Evolutionary conservation across 306 rosid species (phyloP).

Genomic region (Spatholobus suberectus): DNA sequence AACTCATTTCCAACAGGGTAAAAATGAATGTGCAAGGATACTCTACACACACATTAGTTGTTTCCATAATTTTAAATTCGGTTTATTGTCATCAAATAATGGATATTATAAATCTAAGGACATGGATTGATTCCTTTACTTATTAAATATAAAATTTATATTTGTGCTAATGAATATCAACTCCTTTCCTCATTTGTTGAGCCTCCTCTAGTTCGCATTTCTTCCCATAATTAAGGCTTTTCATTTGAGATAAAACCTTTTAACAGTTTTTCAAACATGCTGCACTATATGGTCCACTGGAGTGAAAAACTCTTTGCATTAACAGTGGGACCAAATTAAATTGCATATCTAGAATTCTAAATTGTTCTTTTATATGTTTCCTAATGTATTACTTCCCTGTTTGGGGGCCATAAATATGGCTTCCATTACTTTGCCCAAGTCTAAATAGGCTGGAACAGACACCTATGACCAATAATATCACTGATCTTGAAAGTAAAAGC

Average conservation of each 20-base stretch:
- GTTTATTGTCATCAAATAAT: neutral
- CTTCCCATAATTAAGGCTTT: neutral
- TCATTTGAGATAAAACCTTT: constrained; percentile 4
- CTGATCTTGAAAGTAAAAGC: neutral
- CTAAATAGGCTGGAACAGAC: neutral
- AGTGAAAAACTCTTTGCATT: neutral
- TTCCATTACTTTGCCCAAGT: neutral
- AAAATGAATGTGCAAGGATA: neutral
- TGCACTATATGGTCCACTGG: neutral
- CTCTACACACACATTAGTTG: neutral
- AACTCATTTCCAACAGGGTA: neutral
- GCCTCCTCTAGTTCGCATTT: neutral
- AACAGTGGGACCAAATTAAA: neutral
- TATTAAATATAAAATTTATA: neutral
- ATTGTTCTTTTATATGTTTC: neutral
- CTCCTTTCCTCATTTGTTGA: neutral
- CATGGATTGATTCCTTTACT: neutral
- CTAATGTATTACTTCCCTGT: neutral
- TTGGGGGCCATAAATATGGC: neutral
- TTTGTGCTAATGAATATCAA: neutral
- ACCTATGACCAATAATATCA: neutral
- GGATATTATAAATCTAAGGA: constrained; percentile 4
- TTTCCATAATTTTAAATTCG: neutral
- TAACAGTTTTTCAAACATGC: neutral
- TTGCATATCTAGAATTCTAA: neutral